These are phyloP conservation scores for Aspergillus melleus DNA, from an alignment of 2,329 filamentous ascomycete species.

Conservation along the genomic window DNA sequence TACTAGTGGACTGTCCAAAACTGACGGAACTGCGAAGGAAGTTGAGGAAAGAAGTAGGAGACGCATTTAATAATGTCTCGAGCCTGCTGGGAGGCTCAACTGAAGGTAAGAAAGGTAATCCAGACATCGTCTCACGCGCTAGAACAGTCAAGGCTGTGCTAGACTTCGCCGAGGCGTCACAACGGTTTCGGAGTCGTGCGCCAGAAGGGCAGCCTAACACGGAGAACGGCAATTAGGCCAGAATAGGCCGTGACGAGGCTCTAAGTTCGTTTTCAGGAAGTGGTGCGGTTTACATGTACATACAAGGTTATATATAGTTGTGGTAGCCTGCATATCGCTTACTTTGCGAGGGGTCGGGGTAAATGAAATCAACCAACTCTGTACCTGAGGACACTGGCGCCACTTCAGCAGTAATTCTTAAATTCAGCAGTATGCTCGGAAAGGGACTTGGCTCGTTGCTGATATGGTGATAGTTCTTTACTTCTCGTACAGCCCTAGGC, in stretches of 20 bases:
- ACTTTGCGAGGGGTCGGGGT: slow-evolving; percentile 9
- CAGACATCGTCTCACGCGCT: slow-evolving; percentile 2
- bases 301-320: slow-evolving; percentile 12
- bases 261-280: slow-evolving; percentile 13
- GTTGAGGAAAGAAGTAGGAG: slow-evolving; percentile 1
- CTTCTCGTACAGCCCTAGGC: too few species aligned
- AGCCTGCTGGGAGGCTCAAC: slow-evolving; percentile 12
- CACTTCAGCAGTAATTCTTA: too few species aligned
- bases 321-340: slow-evolving; percentile 13
- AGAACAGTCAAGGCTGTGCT: slow-evolving; percentile 5
- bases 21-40: neutral
- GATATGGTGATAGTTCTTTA: too few species aligned
- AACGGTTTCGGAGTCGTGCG: slow-evolving; percentile 8
- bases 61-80: slow-evolving; percentile 4
- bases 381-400: too few species aligned
- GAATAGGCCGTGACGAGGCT: slow-evolving; percentile 16
- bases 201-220: slow-evolving; percentile 10
- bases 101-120: slow-evolving; percentile 10
- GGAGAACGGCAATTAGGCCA: slow-evolving; percentile 9
- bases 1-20: slow-evolving; percentile 1
- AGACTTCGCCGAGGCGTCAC: slow-evolving; percentile 12
- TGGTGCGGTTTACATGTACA: slow-evolving; percentile 7
- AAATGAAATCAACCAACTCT: slow-evolving; percentile 4
- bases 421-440: too few species aligned
- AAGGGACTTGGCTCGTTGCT: too few species aligned